Conservation (phyloP, 202 grass and related monocot genomes). For the Carex arenaria region DNA sequence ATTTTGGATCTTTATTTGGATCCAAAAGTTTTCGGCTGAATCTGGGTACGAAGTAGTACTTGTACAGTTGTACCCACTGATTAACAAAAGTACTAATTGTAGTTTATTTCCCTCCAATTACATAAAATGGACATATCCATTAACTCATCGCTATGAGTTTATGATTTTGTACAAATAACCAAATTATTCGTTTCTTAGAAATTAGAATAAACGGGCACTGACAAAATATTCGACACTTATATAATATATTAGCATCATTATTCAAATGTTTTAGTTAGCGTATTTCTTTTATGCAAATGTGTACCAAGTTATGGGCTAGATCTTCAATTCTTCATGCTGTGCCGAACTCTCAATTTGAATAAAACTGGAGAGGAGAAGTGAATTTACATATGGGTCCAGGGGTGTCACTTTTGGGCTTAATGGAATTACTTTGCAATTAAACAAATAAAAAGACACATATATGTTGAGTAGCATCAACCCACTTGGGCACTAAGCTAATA, state of each 20-base stretch:
- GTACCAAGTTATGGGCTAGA: too few relatives aligned
- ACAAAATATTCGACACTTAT: too few relatives aligned
- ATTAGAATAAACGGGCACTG: too few relatives aligned
- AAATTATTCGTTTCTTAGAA: too few relatives aligned
- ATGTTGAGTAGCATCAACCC: conserved; percentile 29
- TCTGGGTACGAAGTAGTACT: conserved; percentile 21
- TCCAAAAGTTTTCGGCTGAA: neutral
- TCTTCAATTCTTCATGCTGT: neutral
- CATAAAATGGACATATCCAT: neutral
- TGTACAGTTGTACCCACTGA: conserved; percentile 16
- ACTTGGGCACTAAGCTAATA: conserved; percentile 38
- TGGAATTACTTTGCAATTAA: conserved; percentile 19
- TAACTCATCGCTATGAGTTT: neutral
- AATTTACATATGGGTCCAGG: conserved; percentile 21
- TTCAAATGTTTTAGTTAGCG: too few relatives aligned
- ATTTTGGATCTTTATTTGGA: neutral
- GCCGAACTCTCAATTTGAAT: neutral
- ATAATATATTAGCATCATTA: too few relatives aligned
- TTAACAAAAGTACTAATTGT: neutral
- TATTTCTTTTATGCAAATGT: too few relatives aligned
- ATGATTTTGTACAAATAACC: too few relatives aligned
- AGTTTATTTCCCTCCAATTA: neutral
- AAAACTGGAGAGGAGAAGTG: conserved; percentile 2
- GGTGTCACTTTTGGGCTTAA: conserved; percentile 21
- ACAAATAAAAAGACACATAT: conserved; percentile 19